Conservation (phyloP, 2,329 filamentous ascomycete genomes). For the Penicillium decumbens region DNA sequence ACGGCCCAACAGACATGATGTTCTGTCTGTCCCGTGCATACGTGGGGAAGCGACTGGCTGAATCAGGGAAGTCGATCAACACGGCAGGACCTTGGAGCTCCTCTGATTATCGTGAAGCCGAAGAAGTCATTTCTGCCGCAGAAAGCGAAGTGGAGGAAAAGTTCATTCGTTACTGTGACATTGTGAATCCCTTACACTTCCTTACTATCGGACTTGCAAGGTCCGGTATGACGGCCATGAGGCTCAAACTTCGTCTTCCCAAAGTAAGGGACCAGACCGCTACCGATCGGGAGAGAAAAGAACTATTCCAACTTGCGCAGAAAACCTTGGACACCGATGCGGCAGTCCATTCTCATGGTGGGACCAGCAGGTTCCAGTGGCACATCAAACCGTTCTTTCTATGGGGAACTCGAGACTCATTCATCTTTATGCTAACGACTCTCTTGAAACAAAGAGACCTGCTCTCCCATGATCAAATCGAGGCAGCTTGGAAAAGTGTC, state of each 20-base stretch:
- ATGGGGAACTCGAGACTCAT: slow-evolving; percentile 33
- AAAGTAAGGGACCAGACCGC: slow-evolving; percentile 25
- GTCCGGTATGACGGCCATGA: slow-evolving; percentile 41
- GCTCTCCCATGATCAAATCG: slow-evolving; percentile 9
- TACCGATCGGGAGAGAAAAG: slow-evolving; percentile 15
- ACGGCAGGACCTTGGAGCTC: slow-evolving; percentile 1
- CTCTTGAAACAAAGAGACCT: slow-evolving; percentile 20
- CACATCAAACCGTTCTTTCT: slow-evolving; percentile 33
- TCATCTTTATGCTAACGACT: slow-evolving; percentile 31
- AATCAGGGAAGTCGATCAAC: slow-evolving; percentile 2
- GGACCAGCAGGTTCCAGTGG: slow-evolving; percentile 29
- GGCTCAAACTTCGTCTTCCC: slow-evolving; percentile 24
- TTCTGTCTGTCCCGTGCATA: slow-evolving; percentile 24
- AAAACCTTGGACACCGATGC: slow-evolving; percentile 39
- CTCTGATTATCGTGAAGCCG: slow-evolving; percentile 2
- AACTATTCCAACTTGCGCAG: slow-evolving; percentile 32
- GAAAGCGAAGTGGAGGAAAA: slow-evolving; percentile 32
- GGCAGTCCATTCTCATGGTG: slow-evolving; percentile 24
- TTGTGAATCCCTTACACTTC: slow-evolving; percentile 38
- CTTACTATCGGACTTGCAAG: slow-evolving; percentile 44
- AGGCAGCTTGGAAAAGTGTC: slow-evolving; percentile 7
- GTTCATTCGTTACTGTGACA: slow-evolving; percentile 33
- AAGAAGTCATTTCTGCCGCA: slow-evolving; percentile 23
- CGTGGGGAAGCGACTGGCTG: slow-evolving; percentile 5
- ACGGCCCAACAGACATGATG: slow-evolving; percentile 45